phyloP scores from a whole-genome alignment of 768 basidiomycete species.

The Trametes meyenii region DNA sequence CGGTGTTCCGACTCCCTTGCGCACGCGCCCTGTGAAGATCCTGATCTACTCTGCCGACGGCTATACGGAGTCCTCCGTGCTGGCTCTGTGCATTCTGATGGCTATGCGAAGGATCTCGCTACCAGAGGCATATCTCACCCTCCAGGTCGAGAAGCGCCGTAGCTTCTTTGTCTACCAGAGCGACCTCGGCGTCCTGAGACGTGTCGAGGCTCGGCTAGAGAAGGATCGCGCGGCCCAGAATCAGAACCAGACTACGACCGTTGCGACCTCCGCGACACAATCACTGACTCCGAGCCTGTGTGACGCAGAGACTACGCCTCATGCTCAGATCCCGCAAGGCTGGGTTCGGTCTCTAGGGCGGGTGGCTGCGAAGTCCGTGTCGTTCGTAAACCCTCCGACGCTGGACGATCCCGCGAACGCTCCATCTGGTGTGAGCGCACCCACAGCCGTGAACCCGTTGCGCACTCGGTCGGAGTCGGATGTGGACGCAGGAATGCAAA shows the following conservation, averaged over 20 bases:
- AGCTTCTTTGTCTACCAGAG: conserved; percentile 91
- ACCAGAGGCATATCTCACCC: conserved; percentile 90
- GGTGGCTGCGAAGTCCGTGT: conserved; percentile 21
- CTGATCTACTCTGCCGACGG: conserved; percentile 85
- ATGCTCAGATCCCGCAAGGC: conserved; percentile 10
- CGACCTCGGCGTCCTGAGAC: conserved; percentile 73
- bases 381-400: conserved; percentile 20
- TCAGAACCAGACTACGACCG: background rate
- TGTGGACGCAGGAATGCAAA: background rate
- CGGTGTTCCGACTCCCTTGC: conserved; percentile 29
- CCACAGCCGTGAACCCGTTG: conserved; percentile 12
- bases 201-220: conserved; percentile 61
- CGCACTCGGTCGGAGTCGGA: conserved; percentile 24
- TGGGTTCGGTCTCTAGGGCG: conserved; percentile 18
- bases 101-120: conserved; percentile 62
- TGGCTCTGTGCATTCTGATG: conserved; percentile 89
- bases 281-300: background rate
- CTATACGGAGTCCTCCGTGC: conserved; percentile 90
- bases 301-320: background rate
- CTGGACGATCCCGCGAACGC: background rate
- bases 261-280: background rate
- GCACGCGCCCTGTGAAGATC: conserved; percentile 67
- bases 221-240: conserved; percentile 29
- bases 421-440: conserved; percentile 1
- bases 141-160: conserved; percentile 78